These are phyloP conservation scores for Cercis canadensis DNA, from an alignment of 306 rosid genomes.

Conservation along the genomic window DNA sequence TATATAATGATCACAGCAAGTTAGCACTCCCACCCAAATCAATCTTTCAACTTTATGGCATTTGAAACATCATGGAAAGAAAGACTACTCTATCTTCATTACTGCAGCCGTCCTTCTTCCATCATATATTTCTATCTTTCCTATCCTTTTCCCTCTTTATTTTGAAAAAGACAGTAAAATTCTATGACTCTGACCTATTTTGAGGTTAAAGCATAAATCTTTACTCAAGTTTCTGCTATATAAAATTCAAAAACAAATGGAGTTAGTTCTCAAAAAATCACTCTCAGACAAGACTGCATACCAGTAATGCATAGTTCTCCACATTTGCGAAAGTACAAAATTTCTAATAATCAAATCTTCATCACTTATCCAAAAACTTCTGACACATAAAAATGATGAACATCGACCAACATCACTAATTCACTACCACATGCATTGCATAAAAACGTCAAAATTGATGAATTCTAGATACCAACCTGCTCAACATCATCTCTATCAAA, in stretches of 20 bases:
- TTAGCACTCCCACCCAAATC: constrained; percentile 10
- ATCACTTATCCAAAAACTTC: background rate
- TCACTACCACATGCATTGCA: background rate
- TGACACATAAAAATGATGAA: constrained; percentile 13
- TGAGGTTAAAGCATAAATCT: background rate
- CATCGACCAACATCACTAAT: constrained; percentile 4
- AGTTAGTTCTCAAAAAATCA: constrained; percentile 11
- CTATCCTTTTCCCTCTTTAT: background rate
- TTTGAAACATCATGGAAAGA: background rate
- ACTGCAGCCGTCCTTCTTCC: background rate
- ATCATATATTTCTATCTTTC: background rate
- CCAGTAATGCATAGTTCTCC: constrained; percentile 16
- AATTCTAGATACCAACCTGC: constrained; percentile 57
- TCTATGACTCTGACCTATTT: background rate
- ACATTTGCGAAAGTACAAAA: constrained; percentile 14
- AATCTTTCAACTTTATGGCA: background rate
- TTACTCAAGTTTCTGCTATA: background rate
- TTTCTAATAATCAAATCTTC: constrained; percentile 5
- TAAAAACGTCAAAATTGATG: background rate
- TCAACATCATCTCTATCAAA: constrained; percentile 93
- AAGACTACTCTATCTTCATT: background rate
- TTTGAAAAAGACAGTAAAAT: background rate
- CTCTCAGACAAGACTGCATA: background rate
- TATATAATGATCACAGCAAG: background rate
- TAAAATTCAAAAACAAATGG: constrained; percentile 5